Base-by-base conservation (phyloP, 371 early-diverging fungal genomes). In the Mucor indicus region DNA sequence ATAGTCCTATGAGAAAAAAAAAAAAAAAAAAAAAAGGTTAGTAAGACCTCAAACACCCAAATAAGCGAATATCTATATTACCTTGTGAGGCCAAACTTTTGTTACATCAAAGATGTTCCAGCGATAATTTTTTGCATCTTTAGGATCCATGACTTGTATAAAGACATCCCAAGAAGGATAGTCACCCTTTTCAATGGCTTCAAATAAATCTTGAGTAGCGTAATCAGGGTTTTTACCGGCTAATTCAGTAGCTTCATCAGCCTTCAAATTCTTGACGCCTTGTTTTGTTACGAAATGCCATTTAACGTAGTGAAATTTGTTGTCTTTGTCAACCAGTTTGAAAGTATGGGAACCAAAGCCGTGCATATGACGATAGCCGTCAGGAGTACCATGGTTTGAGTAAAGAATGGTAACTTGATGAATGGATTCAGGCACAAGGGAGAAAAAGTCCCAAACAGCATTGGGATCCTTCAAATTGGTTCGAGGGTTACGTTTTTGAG, bases 221-320 rank as follows among this genome's bases (percentile, higher is more conserved):
- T 83, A 88, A 58, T 91, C 89, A 16, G 91, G 87, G 51, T 88
- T 77, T 15, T 49, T 45, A n/a, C 82, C 76, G 23, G 72, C 80
- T 20, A 88, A 50, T 29, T 72, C 56, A 20, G 52, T 58, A 9
- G 89, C 90, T 32, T 87, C 79, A 20, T 75, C 83, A 36, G 71
- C 70, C 33, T 68, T 69, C 29, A 87, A 57, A 72, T 79, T 84
- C 73, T 87, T 82, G 71, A 84, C 73, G 30, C 90, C 90, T 64
- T 86, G 86, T 44, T 84, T 71, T 31, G 91, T 83, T 67, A 81
- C 85, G 69, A 84, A 90, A 75, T 92, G 92, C 84, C 84, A 90
- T 68, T 90, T 91, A 75, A 88, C 86, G 46, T 83, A 86, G 39
- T 70, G 68, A 62, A 72, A 73, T 48, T 81, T 64, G 32, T 89